Evolutionary conservation across 768 basidiomycete species (phyloP), one percentile per base, ranked within the genome.

Genomic region (Tricholoma saponaceum): DNA sequence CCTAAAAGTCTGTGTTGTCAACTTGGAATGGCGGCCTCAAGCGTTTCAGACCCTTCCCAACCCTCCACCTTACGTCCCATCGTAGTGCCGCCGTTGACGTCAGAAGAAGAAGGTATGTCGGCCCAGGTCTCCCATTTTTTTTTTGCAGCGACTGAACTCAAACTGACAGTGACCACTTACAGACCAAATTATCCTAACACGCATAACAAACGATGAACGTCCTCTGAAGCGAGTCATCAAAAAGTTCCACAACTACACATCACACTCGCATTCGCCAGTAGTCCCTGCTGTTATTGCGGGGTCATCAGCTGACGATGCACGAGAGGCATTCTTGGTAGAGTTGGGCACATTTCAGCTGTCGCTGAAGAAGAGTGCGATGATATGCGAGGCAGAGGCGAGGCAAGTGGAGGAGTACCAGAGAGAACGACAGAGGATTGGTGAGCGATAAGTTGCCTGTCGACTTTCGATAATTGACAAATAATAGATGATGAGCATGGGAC

Each of bases 401-500:
- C 90, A 94, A 72, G 91, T 92, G 0, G 85, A 90, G 64, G 87
- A 92, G 68, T 94, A 94, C 66, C 81, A 90, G 63, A 76, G 80
- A 44, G 90, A 91, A 64, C 81, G 82, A 50, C 79, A 82, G 62
- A 72, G 82, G 60, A 89, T 92, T 65, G 89, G 92, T 89, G 67
- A 46, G 83, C 76, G n/a, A 12, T 5, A 46, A 53, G 14, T 47
- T 60, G 46, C 28, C 8, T 20, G 39, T 6, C 39, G 10, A 10
- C n/a, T 50, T 50, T n/a, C 26, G n/a, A 30, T 8, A 18, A 16
- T 7, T 10, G 8, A 30, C 8, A 18, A 41, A 57, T 16, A 32
- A 13, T 58, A 93, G 91, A 87, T 61, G 75, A 83, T 55, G 90
- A 94, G 63, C 90, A 89, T 61, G 84, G 77, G 22, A 80, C 77